phyloP scores from a whole-genome alignment of 345 rosid species.

The Eutrema heterophyllum region DNA sequence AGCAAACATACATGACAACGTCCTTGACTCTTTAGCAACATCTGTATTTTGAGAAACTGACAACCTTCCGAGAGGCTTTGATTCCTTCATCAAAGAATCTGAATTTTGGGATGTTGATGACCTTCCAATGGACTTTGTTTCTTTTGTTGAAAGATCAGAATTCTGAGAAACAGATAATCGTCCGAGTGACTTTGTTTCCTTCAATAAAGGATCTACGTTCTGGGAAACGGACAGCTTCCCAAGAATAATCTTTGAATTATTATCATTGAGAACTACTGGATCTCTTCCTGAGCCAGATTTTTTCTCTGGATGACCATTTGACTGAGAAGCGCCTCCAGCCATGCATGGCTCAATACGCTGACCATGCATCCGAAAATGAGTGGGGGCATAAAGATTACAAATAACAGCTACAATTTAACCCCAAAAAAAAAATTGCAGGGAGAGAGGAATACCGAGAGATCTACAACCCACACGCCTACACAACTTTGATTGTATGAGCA shows the following conservation, averaged over 20 bases:
- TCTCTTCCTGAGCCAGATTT: constrained; percentile 53
- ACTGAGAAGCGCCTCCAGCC: constrained; percentile 40
- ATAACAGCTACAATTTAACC: neutral
- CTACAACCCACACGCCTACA: constrained; percentile 99
- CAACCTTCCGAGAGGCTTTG: constrained; percentile 75
- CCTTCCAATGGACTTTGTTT: constrained; percentile 68
- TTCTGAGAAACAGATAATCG: constrained; percentile 82
- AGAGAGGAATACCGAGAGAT: constrained; percentile 66
- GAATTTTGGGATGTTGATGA: constrained; percentile 58
- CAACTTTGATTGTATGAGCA: constrained; percentile 98
- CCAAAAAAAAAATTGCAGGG: neutral
- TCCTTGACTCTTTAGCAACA: constrained; percentile 62
- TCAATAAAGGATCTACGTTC: constrained; percentile 42
- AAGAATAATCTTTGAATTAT: constrained; percentile 43
- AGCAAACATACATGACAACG: constrained; percentile 47
- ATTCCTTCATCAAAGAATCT: constrained; percentile 58
- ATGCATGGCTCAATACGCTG: constrained; percentile 81
- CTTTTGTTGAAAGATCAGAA: constrained; percentile 67
- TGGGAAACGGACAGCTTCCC: constrained; percentile 56
- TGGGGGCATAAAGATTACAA: constrained; percentile 15
- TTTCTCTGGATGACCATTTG: constrained; percentile 59
- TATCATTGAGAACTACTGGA: constrained; percentile 54
- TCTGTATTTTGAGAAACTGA: constrained; percentile 86
- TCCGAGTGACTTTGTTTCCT: constrained; percentile 79
- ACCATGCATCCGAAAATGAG: constrained; percentile 7